Evolutionary conservation across 768 basidiomycete species (phyloP), one percentile per base, ranked within the genome.

Genomic region (Leccinum rimulosum): DNA sequence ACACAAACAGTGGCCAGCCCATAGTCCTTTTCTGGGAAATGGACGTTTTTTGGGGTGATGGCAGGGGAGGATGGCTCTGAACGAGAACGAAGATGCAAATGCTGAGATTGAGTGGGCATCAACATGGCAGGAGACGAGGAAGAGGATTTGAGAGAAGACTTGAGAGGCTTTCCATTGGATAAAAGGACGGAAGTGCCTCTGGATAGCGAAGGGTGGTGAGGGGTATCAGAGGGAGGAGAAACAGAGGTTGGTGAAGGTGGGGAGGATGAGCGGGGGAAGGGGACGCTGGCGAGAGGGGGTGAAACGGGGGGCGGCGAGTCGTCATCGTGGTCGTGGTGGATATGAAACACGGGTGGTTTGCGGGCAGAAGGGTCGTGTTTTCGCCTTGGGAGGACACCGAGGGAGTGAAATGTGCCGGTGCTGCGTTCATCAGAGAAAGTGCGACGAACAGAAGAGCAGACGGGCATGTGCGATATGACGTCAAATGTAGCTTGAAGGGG

Each of bases 161-260:
- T 93, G 74, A 97, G 86, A 4, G 93, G 89, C 68, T 92, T 92
- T 48, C 94, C 93, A 58, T 87, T 93, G 19, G 83, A 76, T 35
- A 87, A 81, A 25, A 85, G 79, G 64, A 61, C 73, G 52, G 57
- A 80, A 64, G 61, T 76, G 31, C 55, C 80, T 72, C 62, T 79
- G 66, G 57, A 72, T 12, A 64, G 61, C 15, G 17, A 61, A 10
- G 65, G 67, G 35, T 9, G 55, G 27, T 58, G 62, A 35, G 35
- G 7, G 27, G 62, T 56, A 28, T 11, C 40, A 33, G 17, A 61
- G 38, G 50, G 52, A 1, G 56, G 25, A 4, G 56, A 40, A 38
- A 45, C 14, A 28, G 49, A 17, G 1, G 1, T 14, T 10, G 17
- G 64, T 48, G 53, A 64, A 10, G 50, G 66, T 45, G 65, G 63